phyloP scores from a whole-genome alignment of 495 filamentous ascomycete species.

The Hyaloscypha hepaticicola region DNA sequence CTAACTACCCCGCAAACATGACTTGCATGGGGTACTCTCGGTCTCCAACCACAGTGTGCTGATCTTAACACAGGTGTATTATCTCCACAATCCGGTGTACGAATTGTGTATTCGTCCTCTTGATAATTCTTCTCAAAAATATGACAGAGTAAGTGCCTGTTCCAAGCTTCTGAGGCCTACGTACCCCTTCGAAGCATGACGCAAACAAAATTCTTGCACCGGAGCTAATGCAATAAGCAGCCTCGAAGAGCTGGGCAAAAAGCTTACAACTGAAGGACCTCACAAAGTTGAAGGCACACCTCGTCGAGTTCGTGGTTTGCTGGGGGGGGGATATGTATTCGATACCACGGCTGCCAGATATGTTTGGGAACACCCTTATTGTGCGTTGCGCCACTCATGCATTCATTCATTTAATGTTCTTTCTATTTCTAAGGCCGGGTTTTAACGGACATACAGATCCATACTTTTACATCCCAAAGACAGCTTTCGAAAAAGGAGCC shows the following conservation, averaged over 20 bases:
- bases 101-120: no score
- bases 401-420: not conserved
- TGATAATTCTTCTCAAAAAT: no score
- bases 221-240: not conserved
- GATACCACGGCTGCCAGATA: not conserved
- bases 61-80: no score
- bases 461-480: slow-evolving; percentile 15
- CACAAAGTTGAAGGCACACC: slow-evolving; percentile 1
- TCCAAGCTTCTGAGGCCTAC: not conserved
- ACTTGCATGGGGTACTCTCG: no score
- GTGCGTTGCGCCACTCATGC: not conserved
- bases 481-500: not conserved
- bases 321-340: slow-evolving; percentile 5
- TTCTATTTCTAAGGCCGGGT: not conserved
- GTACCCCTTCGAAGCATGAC: not conserved
- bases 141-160: not conserved
- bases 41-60: no score
- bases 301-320: slow-evolving; percentile 2
- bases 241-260: slow-evolving; percentile 1
- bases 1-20: no score
- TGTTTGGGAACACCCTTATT: slow-evolving; percentile 9
- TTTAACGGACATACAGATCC: slow-evolving; percentile 1
- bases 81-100: no score
- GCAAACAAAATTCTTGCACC: not conserved
- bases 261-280: slow-evolving; percentile 6